Percentiles rank a stretch among this genome's conserved stretches.
These are phyloP conservation scores for Ceraceosorus guamensis DNA, from an alignment of 1,284 basidiomycete species.

Conservation along the genomic window DNA sequence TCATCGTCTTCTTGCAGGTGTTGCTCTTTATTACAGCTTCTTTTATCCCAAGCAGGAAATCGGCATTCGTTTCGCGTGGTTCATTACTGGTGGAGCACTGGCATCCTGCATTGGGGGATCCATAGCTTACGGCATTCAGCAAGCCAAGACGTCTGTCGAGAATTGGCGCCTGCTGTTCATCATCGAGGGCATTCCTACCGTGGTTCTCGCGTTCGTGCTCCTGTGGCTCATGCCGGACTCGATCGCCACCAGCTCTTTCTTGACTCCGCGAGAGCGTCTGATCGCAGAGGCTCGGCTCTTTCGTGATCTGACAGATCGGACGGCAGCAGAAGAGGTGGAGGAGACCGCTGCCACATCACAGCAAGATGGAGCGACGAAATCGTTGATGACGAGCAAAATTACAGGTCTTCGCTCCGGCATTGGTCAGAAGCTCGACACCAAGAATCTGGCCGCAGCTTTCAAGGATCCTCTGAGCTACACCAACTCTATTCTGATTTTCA, in stretches of 20 bases:
- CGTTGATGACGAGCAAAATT: not conserved
- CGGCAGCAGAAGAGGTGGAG: not conserved
- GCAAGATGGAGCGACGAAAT: not conserved
- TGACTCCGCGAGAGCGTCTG: constrained; percentile 25
- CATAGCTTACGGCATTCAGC: constrained; percentile 41
- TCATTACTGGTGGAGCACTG: constrained; percentile 17
- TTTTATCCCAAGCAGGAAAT: constrained; percentile 42
- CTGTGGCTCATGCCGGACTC: constrained; percentile 35
- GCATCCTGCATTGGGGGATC: constrained; percentile 27
- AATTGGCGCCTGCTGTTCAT: constrained; percentile 37
- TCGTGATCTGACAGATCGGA: not conserved
- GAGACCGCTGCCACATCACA: not conserved
- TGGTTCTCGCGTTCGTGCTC: constrained; percentile 28
- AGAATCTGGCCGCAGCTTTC: constrained; percentile 21
- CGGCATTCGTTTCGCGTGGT: constrained; percentile 35
- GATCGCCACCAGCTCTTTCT: constrained; percentile 27
- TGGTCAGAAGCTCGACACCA: constrained; percentile 3
- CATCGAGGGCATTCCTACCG: constrained; percentile 38
- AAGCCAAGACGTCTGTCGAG: constrained; percentile 20
- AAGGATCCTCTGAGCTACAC: constrained; percentile 32
- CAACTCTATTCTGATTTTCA: constrained; percentile 29
- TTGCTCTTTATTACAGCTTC: constrained; percentile 27
- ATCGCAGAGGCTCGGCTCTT: constrained; percentile 34
- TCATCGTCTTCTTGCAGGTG: not conserved
- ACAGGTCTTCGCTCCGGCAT: not conserved